phyloP scores from a whole-genome alignment of 1,284 basidiomycete genomes.

The Mycosarcoma maydis region DNA sequence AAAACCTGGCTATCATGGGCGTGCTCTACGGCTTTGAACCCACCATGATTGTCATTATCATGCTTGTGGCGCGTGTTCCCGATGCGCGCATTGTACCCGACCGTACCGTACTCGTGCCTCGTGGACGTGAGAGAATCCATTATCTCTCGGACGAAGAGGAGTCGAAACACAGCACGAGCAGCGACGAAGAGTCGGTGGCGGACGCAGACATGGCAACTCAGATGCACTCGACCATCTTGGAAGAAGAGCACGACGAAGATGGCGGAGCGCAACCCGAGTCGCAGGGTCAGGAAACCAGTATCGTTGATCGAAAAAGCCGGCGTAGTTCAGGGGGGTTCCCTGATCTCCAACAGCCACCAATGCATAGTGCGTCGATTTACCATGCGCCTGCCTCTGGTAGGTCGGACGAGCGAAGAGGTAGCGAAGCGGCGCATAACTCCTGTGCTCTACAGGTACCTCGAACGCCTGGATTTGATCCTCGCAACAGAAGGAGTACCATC shows the following conservation, averaged over 20 bases:
- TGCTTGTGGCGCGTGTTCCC: conserved; percentile 25
- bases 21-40: conserved; percentile 40
- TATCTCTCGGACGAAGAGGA: conserved; percentile 6
- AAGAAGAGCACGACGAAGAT: conserved; percentile 18
- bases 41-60: conserved; percentile 31
- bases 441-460: conserved; percentile 2
- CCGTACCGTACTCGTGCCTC: conserved; percentile 33
- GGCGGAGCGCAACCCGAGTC: background rate
- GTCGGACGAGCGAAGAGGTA: conserved; percentile 12
- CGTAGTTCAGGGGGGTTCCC: background rate
- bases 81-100: conserved; percentile 26
- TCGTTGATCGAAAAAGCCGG: conserved; percentile 1
- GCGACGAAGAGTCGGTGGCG: conserved; percentile 5
- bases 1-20: conserved; percentile 33
- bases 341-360: background rate
- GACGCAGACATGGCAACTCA: conserved; percentile 2
- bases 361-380: background rate
- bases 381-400: background rate
- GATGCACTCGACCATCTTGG: conserved; percentile 25
- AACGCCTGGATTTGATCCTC: conserved; percentile 21
- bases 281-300: conserved; percentile 7
- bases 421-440: conserved; percentile 8
- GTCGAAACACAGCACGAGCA: conserved; percentile 8
- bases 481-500: conserved; percentile 31
- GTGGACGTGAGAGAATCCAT: conserved; percentile 8